Evolutionary conservation across 805 yeast genomes (phyloP).

Genomic region (Kazachstania bromeliacearum): DNA sequence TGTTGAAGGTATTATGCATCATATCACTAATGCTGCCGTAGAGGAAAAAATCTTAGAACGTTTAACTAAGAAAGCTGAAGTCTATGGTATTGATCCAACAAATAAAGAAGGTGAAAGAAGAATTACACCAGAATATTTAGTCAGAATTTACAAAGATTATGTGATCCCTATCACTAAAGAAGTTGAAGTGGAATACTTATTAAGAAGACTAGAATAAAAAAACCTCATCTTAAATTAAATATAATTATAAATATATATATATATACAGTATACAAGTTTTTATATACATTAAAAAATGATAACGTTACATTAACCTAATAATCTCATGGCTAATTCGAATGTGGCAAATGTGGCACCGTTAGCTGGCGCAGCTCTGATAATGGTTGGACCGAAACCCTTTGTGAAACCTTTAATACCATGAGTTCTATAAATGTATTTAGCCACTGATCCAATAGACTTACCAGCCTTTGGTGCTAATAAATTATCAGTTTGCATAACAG

Average conservation of each 20-base stretch:
- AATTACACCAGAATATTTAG: constrained; percentile 74
- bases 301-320: constrained; percentile 42
- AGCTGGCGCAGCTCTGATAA: constrained; percentile 95
- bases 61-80: constrained; percentile 68
- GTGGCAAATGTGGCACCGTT: constrained; percentile 95
- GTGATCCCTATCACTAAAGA: constrained; percentile 91
- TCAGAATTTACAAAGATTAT: constrained; percentile 72
- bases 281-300: no score
- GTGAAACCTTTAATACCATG: constrained; percentile 71
- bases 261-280: no score
- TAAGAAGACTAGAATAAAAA: constrained; percentile 58
- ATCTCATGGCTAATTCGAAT: constrained; percentile 82
- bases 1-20: constrained; percentile 59
- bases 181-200: constrained; percentile 86
- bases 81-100: constrained; percentile 84
- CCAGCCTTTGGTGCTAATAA: constrained; percentile 43
- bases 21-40: constrained; percentile 81
- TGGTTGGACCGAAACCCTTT: constrained; percentile 86
- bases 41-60: constrained; percentile 77
- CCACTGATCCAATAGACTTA: constrained; percentile 44
- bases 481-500: constrained; percentile 57
- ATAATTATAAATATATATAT: neutral
- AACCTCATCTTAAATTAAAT: neutral
- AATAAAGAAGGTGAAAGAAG: constrained; percentile 64
- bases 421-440: constrained; percentile 43